Conservation (phyloP, 805 yeast genomes). For the Priceomyces haplophilus region DNA sequence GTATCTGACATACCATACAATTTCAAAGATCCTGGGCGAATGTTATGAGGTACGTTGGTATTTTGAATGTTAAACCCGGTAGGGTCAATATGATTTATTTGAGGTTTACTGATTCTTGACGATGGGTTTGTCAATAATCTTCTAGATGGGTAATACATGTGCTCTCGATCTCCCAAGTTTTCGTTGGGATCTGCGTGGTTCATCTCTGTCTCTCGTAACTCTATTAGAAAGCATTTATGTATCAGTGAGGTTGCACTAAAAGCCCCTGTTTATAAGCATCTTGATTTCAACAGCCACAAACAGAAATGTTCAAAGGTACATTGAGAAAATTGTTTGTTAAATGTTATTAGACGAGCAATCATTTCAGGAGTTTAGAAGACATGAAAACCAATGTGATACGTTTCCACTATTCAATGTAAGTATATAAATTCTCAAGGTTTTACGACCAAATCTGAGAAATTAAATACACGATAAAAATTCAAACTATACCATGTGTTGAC, state of each 20-base stretch:
- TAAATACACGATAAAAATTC: too few species aligned
- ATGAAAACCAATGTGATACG: too few species aligned
- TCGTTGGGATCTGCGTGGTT: background rate
- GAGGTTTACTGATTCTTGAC: background rate
- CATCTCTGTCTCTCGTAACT: background rate
- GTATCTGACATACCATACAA: background rate
- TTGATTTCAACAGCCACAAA: constrained; percentile 1
- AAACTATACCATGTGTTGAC: too few species aligned
- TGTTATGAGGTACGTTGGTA: background rate
- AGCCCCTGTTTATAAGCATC: background rate
- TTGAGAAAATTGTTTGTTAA: too few species aligned
- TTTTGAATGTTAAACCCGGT: background rate
- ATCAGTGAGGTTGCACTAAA: too few species aligned
- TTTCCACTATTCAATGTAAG: too few species aligned
- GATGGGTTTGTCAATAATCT: background rate
- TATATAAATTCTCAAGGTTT: too few species aligned
- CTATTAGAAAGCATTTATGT: too few species aligned
- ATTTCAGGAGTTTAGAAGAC: too few species aligned
- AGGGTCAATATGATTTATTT: background rate
- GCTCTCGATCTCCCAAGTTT: background rate
- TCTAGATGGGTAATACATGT: background rate
- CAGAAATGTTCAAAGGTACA: background rate
- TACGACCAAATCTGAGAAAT: too few species aligned
- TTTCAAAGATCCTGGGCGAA: constrained; percentile 1
- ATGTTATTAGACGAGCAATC: too few species aligned